Evolutionary conservation across 352 stramenopile species (phyloP).

Genomic region (Phytophthora tubulina): DNA sequence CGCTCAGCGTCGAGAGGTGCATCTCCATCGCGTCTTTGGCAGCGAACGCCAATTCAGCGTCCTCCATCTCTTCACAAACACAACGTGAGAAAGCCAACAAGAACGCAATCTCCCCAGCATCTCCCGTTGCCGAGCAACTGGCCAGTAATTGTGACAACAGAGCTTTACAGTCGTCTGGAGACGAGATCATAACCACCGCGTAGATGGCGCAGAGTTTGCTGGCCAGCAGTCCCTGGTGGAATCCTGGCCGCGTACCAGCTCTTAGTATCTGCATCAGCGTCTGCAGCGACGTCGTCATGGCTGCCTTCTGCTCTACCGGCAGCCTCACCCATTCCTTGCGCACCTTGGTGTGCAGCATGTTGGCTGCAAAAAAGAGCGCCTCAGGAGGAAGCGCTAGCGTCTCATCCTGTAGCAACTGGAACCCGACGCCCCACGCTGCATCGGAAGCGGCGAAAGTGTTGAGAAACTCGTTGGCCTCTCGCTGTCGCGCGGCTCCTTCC

Average conservation of each 20-base stretch:
- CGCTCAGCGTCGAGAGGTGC: slow-evolving; percentile 55
- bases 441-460: slow-evolving; percentile 63
- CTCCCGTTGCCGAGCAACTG: slow-evolving; percentile 33
- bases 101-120: slow-evolving; percentile 51
- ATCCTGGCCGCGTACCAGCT: slow-evolving; percentile 34
- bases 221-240: slow-evolving; percentile 51
- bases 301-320: slow-evolving; percentile 41
- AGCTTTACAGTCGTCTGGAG: slow-evolving; percentile 57
- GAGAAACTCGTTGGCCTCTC: slow-evolving; percentile 76
- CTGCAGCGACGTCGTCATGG: slow-evolving; percentile 50
- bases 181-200: slow-evolving; percentile 63
- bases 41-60: slow-evolving; percentile 65
- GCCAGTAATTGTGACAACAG: slow-evolving; percentile 49
- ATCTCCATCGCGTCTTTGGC: slow-evolving; percentile 76
- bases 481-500: slow-evolving; percentile 70
- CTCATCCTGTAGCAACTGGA: slow-evolving; percentile 64
- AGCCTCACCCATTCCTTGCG: slow-evolving; percentile 73
- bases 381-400: slow-evolving; percentile 54
- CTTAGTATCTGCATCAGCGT: slow-evolving; percentile 46
- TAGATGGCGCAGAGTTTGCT: slow-evolving; percentile 72
- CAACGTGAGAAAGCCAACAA: slow-evolving; percentile 66
- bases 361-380: slow-evolving; percentile 79
- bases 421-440: slow-evolving; percentile 57
- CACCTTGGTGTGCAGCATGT: slow-evolving; percentile 80
- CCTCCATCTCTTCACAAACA: slow-evolving; percentile 75